Evolutionary conservation across 129 eudicot genomes (phyloP), one percentile per base, ranked within the genome.

Genomic region (Cynara cardunculus): DNA sequence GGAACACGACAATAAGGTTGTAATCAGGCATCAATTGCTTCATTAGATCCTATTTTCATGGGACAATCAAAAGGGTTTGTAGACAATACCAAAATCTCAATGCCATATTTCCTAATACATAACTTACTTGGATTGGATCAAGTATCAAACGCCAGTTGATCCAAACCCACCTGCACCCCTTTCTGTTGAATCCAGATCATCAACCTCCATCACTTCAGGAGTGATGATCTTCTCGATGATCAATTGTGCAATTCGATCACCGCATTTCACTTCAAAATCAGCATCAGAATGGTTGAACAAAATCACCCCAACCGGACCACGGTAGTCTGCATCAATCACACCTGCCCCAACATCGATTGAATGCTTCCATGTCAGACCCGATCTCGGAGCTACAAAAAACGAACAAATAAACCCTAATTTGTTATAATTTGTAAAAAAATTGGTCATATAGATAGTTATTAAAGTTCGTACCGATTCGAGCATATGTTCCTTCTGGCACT

Each of bases 261-360:
- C 85, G n/a, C 5, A 75, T 53, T 85, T 85, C 37, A 85, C 85
- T 76, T 85, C 85, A 64, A 85, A 85, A 44, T 81, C 82, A 76
- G 10, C 31, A 71, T 85, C 85, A 1, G 85, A 85, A 77, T 85
- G 71, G 25, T 85, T 85, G 21, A 85, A 85, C 82, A 85, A 14
- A 1, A 85, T 81, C 76, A 85, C 88, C 7, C 85, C 88, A 76
- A 85, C 85, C 3, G 88, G 88, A 62, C 85, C 88, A 11, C 88
- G 68, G 75, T 81, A 85, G 16, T 85, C 88, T 0, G 88, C 97
- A 87, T 96, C 99, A 2, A 96, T 85, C 27, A 96, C 99, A 5
- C 99, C 99, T 1, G 95, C 99, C 0, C 99, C 99, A 3, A 96
- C 97, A 74, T 96, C 99, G 25, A 92, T 88, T 3, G 95, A 96